Conservation (phyloP, 306 rosid genomes). For the Dalbergia cultrata region DNA sequence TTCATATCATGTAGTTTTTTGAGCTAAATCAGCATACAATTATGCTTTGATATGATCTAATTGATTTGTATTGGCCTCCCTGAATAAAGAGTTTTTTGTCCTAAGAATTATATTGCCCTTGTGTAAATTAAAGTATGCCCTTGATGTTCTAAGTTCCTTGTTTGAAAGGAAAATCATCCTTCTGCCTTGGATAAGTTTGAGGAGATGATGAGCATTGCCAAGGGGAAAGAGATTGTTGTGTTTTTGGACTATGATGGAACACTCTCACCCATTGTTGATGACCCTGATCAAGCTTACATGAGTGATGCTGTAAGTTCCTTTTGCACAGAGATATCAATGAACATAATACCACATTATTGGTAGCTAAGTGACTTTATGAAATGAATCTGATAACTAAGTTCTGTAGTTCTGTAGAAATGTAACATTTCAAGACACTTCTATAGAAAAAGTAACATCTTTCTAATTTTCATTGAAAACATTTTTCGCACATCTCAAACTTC, state of each 20-base stretch:
- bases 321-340: background rate
- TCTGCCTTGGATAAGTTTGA: slow-evolving; percentile 61
- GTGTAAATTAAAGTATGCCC: background rate
- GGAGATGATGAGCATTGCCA: slow-evolving; percentile 56
- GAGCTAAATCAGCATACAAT: background rate
- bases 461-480: no score
- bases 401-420: background rate
- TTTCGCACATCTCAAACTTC: background rate
- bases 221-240: slow-evolving; percentile 58
- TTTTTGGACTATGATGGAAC: slow-evolving; percentile 79
- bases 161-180: slow-evolving; percentile 59
- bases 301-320: slow-evolving; percentile 51
- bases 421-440: no score
- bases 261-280: slow-evolving; percentile 59
- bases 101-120: background rate
- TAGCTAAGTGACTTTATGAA: slow-evolving; percentile 9
- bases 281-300: slow-evolving; percentile 66
- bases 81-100: background rate
- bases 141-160: background rate
- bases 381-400: background rate
- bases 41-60: background rate
- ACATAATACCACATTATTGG: background rate
- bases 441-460: no score
- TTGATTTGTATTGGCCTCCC: background rate
- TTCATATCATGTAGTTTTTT: background rate